Evolutionary conservation across 1,284 basidiomycete species (phyloP).

Genomic region (Pseudozyma thailandica): DNA sequence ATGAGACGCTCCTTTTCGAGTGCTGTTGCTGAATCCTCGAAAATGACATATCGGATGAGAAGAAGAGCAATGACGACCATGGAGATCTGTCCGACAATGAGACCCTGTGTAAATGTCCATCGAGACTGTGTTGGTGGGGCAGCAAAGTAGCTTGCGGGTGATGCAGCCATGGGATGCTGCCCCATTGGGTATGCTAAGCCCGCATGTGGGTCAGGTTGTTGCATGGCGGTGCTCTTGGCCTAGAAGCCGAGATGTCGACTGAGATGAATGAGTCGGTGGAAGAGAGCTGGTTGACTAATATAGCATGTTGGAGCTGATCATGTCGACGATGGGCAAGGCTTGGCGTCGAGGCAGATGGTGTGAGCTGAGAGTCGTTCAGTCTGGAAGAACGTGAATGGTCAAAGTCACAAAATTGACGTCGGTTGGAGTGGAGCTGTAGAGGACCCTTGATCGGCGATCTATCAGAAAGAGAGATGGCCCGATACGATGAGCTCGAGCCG

Average conservation of each 20-base stretch:
- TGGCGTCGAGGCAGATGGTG: neutral
- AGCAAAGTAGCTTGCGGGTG: constrained; percentile 24
- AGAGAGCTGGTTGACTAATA: too few species aligned
- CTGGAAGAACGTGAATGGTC: too few species aligned
- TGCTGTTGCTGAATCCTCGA: constrained; percentile 68
- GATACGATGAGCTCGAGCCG: too few species aligned
- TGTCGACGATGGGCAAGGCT: too few species aligned
- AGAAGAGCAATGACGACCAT: constrained; percentile 62
- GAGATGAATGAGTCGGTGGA: too few species aligned
- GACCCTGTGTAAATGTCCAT: constrained; percentile 72
- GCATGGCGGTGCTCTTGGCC: constrained; percentile 15
- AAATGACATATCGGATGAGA: constrained; percentile 72
- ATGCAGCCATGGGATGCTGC: constrained; percentile 8
- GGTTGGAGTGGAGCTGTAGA: neutral
- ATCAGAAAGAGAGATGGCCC: too few species aligned
- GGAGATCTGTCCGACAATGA: constrained; percentile 72
- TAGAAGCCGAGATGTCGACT: neutral
- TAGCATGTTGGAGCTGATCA: neutral
- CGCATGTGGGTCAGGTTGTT: constrained; percentile 14
- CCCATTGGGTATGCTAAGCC: constrained; percentile 15
- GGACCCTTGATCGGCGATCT: neutral
- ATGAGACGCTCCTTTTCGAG: constrained; percentile 48
- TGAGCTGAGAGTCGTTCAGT: too few species aligned
- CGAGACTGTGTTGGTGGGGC: constrained; percentile 25
- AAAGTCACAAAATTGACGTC: neutral